Base-by-base conservation (phyloP, 495 filamentous ascomycete species). In the Rhizodiscina lignyota region DNA sequence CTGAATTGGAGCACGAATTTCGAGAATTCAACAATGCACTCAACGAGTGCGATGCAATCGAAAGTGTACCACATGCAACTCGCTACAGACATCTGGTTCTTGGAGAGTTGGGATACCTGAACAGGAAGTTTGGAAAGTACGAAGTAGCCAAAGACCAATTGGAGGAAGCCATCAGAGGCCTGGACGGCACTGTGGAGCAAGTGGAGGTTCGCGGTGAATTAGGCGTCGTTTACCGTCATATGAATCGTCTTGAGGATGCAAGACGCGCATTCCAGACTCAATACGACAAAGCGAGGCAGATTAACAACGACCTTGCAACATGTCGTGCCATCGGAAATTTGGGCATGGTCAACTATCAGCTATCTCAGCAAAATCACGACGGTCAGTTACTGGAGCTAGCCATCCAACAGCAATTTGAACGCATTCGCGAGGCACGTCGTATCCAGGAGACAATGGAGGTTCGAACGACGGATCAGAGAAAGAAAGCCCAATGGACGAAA, bases 311-410 rank as follows among this genome's bases (percentile, higher is more conserved):
- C 4, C 19, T 22, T 3, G 36, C 37, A 18, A 38, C 40, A 5
- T 59, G 53, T 20, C 55, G 56, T 18, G 43, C 55, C 1, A 45
- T 55, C 19, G 56, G 56, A 8, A 56, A 55, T 17, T 32, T 53
- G 3, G 55, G 55, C 2, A 51, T 52, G 42, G 36, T 44, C 12
- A 56, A 53, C 28, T 60, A 59, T 20, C 47, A 56, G 22, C 33
- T 49, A 15, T 43, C 30, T 8, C 35, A 33, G n/a, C 23, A 43
- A 26, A 18, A 32, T 0, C 11, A 36, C 4, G 36, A 52, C 22
- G 31, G 18, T 2, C 36, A n/a, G 30, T 38, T 26, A 38, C 43
- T 28, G 26, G n/a, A 39, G 11, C 23, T 23, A 4, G 18, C 24
- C n/a, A 35, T 41, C 21, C n/a, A 31, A 10, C 36, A 39, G 32